Base-by-base conservation (phyloP, 257 asterid genomes). In the Marsdenia floribunda region DNA sequence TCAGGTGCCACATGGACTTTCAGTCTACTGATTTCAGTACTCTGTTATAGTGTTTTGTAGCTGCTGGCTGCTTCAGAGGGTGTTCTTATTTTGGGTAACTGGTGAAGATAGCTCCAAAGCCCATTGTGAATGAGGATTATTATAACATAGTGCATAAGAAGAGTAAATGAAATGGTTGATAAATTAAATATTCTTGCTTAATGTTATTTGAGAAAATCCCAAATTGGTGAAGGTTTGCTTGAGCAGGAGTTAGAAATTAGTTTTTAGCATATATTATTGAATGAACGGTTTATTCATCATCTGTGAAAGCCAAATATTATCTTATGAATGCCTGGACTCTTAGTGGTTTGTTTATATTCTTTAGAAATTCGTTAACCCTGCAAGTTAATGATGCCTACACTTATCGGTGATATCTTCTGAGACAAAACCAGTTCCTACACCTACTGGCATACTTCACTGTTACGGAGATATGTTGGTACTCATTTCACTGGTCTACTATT, bases 401-500 rank as follows among this genome's bases (percentile, higher is more conserved):
- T 18, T 18, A 24, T 24, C 12, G 33, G 33, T 29, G 33, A 29
- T 29, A 29, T 61, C 68, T 61, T 33, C n/a, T 61, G 44, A 61
- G 38, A 61, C 11, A 61, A 60, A 29, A 37, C 21, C 42, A 8
- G 21, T 29, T 0, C 68, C 68, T 61, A 29, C 5, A 3, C 24
- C 2, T 12, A 10, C 42, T 10, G 10, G 68, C 68, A 24, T 26
- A 12, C 66, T 9, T 1, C 5, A 29, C 18, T 63, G n/a, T 63
- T 63, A 15, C 38, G 24, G 40, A 65, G 50, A 38, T 38, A 8
- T 49, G 7, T 18, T 37, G 50, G 14, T 37, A 0, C 16, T 37
- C n/a, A 38, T 65, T 53, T 50, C 10, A 54, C 72, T 65, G 26
- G 10, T 38, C 68, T 71, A 16, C 68, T 71, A 16, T 66, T 70